Evolutionary conservation across 495 filamentous ascomycete species (phyloP), one percentile per base, ranked within the genome.

Genomic region (Aspergillus saccharolyticus): DNA sequence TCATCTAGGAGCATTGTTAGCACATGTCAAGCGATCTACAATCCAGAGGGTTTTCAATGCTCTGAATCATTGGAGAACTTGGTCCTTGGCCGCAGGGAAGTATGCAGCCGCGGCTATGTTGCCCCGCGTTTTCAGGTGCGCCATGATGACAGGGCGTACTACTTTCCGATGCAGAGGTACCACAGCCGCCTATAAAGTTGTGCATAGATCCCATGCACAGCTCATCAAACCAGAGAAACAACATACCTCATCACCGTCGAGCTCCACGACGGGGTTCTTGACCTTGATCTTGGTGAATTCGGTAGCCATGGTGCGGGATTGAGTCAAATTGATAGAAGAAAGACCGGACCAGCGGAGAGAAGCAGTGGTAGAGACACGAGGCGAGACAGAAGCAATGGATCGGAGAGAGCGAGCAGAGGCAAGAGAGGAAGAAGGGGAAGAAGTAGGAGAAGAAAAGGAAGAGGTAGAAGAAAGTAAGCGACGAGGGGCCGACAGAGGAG

Each of bases 231-330:
- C 21, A 24, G 47, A n/a, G n/a, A n/a, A 58, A 51, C 5, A 21
- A 62, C 75, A 56, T 75, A 80, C 77, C 78, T 98, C 94, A 80
- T 98, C 94, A 66, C 94, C 94, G 73, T 98, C 94, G 68, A 98
- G 81, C 74, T 93, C 90, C 73, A 98, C 94, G 67, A 98, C 85
- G 57, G 94, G 94, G 75, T 95, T 97, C 84, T 92, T 87, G 70
- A 97, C 92, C 80, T 94, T 90, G 80, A 97, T 97, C 85, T 96
- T 96, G 60, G 62, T 17, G n/a, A 51, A 62, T 60, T 76, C 72
- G 61, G 73, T 69, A 56, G 75, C 72, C 75, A 78, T 77, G 48
- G 64, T 77, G 73, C 75, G 75, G 63, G 58, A 60, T 71, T 76
- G 72, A 53, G 60, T 66, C 46, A 65, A 55, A 55, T 66, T 63